These are phyloP conservation scores for Irpex rosettiformis DNA, from an alignment of 1,284 basidiomycete species.

Conservation along the genomic window DNA sequence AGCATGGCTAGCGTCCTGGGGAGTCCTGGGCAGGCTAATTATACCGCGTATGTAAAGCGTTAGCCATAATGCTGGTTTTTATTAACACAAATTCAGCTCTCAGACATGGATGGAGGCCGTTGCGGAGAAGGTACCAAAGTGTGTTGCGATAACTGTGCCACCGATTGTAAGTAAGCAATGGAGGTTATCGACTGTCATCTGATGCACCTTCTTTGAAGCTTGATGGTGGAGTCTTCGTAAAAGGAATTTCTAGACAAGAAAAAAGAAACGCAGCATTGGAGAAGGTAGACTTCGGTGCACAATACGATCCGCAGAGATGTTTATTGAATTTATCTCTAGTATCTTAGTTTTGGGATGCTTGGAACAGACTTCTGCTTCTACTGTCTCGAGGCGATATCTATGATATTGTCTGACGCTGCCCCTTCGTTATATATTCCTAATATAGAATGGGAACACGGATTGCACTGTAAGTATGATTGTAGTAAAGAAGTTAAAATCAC, in stretches of 20 bases:
- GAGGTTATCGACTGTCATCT: background rate
- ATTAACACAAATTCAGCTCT: slow-evolving; percentile 10
- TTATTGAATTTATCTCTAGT: background rate
- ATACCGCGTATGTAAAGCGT: background rate
- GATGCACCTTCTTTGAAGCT: slow-evolving; percentile 7
- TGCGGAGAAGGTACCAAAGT: background rate
- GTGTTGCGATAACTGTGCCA: slow-evolving; percentile 4
- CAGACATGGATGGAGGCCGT: background rate
- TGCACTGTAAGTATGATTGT: background rate
- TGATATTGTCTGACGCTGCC: background rate
- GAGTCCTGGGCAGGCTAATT: slow-evolving; percentile 6
- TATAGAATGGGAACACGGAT: background rate
- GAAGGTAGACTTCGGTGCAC: slow-evolving; percentile 6
- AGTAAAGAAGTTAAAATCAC: background rate
- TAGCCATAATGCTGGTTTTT: background rate
- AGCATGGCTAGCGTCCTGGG: slow-evolving; percentile 11
- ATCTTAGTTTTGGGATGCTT: slow-evolving; percentile 12
- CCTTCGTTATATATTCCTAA: background rate
- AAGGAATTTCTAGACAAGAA: slow-evolving; percentile 3
- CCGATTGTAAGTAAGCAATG: slow-evolving; percentile 12
- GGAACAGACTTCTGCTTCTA: background rate
- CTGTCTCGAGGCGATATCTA: background rate
- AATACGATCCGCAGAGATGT: background rate
- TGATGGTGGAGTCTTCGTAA: slow-evolving; percentile 15
- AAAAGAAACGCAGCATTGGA: slow-evolving; percentile 13